Evolutionary conservation across 2,329 filamentous ascomycete genomes (phyloP).

Genomic region (Lachnellula cervina): DNA sequence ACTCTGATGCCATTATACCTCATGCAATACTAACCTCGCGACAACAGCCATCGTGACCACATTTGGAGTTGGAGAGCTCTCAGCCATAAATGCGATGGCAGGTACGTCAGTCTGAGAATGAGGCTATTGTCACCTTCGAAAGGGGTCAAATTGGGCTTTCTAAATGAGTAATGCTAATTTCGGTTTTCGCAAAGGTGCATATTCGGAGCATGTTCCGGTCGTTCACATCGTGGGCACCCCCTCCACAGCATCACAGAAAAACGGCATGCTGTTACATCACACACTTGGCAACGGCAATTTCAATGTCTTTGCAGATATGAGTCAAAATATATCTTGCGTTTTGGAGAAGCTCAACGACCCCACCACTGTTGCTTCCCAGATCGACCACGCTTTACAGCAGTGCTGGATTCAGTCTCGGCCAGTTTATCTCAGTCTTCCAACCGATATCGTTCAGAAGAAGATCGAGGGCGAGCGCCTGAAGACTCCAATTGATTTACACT

Average conservation of each 20-base stretch:
- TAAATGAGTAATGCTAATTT: not conserved
- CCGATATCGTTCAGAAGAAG: conserved; percentile 73
- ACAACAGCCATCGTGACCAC: conserved; percentile 61
- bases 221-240: conserved; percentile 58
- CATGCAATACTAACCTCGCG: too few species aligned
- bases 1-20: too few species aligned
- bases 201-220: conserved; percentile 66
- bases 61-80: conserved; percentile 71
- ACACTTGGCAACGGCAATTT: conserved; percentile 76
- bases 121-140: not conserved
- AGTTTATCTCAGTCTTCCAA: conserved; percentile 79
- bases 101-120: conserved; percentile 27
- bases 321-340: conserved; percentile 62
- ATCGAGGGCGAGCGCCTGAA: conserved; percentile 68
- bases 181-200: conserved; percentile 43
- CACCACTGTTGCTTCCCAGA: conserved; percentile 64
- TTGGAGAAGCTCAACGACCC: conserved; percentile 67
- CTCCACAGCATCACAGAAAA: conserved; percentile 41
- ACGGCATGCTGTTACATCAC: conserved; percentile 55
- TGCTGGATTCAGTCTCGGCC: conserved; percentile 72
- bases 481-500: conserved; percentile 62
- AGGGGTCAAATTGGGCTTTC: not conserved
- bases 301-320: conserved; percentile 79
- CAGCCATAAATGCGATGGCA: conserved; percentile 67
- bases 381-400: conserved; percentile 71